Evolutionary conservation across 257 asterid species (phyloP), one percentile per base, ranked within the genome.

Genomic region (Ocimum tenuiflorum): DNA sequence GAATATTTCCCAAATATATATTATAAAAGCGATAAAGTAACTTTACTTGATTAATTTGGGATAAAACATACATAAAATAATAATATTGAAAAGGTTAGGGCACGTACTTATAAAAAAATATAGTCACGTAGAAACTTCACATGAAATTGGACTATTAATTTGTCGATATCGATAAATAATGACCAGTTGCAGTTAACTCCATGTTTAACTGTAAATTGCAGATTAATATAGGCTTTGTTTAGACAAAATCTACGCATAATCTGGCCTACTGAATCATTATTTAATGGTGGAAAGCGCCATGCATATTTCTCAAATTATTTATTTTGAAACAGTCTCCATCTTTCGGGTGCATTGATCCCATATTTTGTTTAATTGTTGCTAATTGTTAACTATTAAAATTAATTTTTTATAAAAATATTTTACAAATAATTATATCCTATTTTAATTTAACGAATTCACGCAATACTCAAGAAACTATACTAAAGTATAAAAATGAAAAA

Each of bases 311-410:
- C 13, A n/a, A 7, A 55, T 55, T 6, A 15, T 10, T n/a, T 1
- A 13, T 51, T 45, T 45, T 45, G 68, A 62, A 62, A 27, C 4
- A 45, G 67, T 61, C 65, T 35, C 53, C 23, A 60, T 23, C 13
- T 1, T 17, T 35, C 39, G n/a, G n/a, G n/a, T n/a, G n/a, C n/a
- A n/a, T n/a, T n/a, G n/a, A n/a, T n/a, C n/a, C n/a, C n/a, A n/a
- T n/a, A n/a, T n/a, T n/a, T n/a, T n/a, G n/a, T n/a, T n/a, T n/a
- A n/a, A n/a, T n/a, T n/a, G n/a, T n/a, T n/a, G n/a, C n/a, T n/a
- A n/a, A n/a, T n/a, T n/a, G n/a, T n/a, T n/a, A n/a, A n/a, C n/a
- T n/a, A n/a, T n/a, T n/a, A n/a, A n/a, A n/a, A n/a, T n/a, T n/a
- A n/a, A n/a, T n/a, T n/a, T n/a, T n/a, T n/a, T n/a, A n/a, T n/a